Evolutionary conservation across 2,329 filamentous ascomycete species (phyloP), one percentile per base, ranked within the genome.

Genomic region (Cytospora paraplurivora): DNA sequence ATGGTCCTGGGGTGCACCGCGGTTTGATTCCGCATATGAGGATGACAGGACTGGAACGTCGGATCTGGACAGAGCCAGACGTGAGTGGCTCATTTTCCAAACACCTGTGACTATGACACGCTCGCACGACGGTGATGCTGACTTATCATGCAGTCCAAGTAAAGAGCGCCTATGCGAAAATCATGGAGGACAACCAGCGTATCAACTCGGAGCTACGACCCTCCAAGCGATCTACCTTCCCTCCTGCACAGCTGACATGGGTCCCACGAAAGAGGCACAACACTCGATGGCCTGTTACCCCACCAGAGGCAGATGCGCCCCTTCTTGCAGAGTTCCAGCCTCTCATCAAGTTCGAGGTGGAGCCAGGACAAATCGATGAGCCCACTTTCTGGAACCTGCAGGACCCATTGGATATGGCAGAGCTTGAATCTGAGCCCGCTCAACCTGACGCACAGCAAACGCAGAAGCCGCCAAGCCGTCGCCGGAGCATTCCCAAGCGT

Each of bases 211-310:
- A 56, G 1, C 37, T 17, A 17, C 32, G 19, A 33, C 62, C 58
- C 17, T 17, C 21, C 21, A 63, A 60, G 51, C 41, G 34, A 51
- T 49, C 53, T 13, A 27, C 44, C 11, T 66, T 37, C 34, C 56
- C 63, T 6, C 52, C 64, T 11, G 19, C 33, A 8, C n/a, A 47
- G 11, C 59, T 73, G 21, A 66, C 32, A 17, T 71, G 67, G 62
- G 67, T 74, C 1, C 72, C 74, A 1, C 67, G 71, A 32, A 76
- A 75, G 62, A 67, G 74, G 37, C 71, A 74, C 68, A 73, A 72
- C 65, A 67, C 68, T n/a, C 71, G 74, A 33, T 71, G 71, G 68
- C 72, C 73, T 3, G 66, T 75, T 27, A 64, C 68, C 35, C 68
- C 69, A 21, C 62, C 60, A 7, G 50, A 58, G n/a, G 63, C 61